phyloP scores from a whole-genome alignment of 108 stramenopile genomes.

The Bacterosira constricta region DNA sequence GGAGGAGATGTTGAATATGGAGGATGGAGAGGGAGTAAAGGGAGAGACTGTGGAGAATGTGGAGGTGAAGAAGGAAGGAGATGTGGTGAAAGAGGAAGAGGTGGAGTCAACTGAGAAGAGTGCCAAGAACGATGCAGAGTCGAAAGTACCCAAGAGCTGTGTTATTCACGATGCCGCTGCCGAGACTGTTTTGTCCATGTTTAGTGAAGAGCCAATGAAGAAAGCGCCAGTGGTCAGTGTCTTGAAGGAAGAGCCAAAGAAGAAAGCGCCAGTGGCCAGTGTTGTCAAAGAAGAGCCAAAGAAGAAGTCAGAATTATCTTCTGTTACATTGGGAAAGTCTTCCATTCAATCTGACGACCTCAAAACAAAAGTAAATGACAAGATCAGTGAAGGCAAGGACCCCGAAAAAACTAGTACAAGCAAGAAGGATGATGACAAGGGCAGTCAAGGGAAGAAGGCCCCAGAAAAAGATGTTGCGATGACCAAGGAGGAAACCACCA shows the following conservation, averaged over 20 bases:
- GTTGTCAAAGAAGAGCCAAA: background rate
- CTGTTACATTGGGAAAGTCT: too few relatives aligned
- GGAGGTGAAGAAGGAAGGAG: slow-evolving; percentile 1
- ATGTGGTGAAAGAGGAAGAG: slow-evolving; percentile 2
- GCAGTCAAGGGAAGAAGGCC: slow-evolving; percentile 6
- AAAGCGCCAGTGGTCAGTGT: background rate
- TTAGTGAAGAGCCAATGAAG: background rate
- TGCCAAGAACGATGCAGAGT: background rate
- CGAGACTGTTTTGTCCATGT: background rate
- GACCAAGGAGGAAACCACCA: background rate
- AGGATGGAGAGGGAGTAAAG: slow-evolving; percentile 1
- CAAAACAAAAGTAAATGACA: too few relatives aligned
- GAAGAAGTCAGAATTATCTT: background rate
- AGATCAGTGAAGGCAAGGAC: too few relatives aligned
- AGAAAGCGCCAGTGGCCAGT: background rate
- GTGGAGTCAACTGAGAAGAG: background rate
- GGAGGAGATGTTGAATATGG: slow-evolving; percentile 34
- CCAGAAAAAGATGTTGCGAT: background rate
- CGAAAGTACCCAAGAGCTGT: background rate
- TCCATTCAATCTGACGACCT: too few relatives aligned
- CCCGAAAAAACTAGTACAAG: too few relatives aligned
- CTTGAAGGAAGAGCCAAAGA: slow-evolving; percentile 23
- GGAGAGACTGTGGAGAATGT: background rate
- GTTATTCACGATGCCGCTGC: slow-evolving; percentile 9
- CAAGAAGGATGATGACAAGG: too few relatives aligned